A percentile compares a stretch with the other conserved stretches of the same genome.
phyloP scores from a whole-genome alignment of 805 yeast genomes.

The Wickerhamomyces xylosicus region DNA sequence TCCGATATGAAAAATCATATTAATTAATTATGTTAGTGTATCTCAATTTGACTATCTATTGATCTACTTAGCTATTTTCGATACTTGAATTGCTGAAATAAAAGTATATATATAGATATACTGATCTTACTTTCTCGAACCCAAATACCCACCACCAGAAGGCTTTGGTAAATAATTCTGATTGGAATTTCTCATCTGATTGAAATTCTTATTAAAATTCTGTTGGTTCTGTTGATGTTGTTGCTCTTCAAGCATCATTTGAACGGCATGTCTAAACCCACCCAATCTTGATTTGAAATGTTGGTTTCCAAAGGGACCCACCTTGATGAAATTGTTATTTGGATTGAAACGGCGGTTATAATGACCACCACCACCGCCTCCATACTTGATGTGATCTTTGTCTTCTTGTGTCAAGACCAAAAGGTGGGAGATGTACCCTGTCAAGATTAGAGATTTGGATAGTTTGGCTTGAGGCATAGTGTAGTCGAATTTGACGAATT shows the following conservation, averaged over 20 bases:
- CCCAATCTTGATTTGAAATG: slow-evolving; percentile 39
- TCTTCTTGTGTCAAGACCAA: slow-evolving; percentile 61
- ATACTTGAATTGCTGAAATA: too few species aligned
- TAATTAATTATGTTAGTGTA: too few species aligned
- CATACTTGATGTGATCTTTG: slow-evolving; percentile 44
- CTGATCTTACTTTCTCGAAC: too few species aligned
- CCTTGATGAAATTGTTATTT: slow-evolving; percentile 29
- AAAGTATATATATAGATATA: too few species aligned
- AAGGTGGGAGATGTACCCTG: slow-evolving; percentile 61
- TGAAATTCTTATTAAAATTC: slow-evolving; percentile 2
- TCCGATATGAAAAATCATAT: too few species aligned
- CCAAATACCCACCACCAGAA: slow-evolving; percentile 16
- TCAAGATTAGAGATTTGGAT: slow-evolving; percentile 77
- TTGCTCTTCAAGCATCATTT: slow-evolving; percentile 1
- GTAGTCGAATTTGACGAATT: slow-evolving; percentile 38
- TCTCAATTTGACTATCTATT: too few species aligned
- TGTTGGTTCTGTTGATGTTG: slow-evolving; percentile 9
- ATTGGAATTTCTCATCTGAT: not conserved
- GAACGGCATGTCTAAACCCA: slow-evolving; percentile 37
- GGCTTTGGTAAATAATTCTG: slow-evolving; percentile 11
- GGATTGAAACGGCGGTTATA: slow-evolving; percentile 15
- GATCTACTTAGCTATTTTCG: too few species aligned
- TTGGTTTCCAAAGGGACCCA: slow-evolving; percentile 39
- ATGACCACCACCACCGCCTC: slow-evolving; percentile 23
- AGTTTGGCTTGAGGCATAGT: slow-evolving; percentile 43